Evolutionary conservation across 805 yeast genomes (phyloP).

Genomic region (Lachancea fermentati): DNA sequence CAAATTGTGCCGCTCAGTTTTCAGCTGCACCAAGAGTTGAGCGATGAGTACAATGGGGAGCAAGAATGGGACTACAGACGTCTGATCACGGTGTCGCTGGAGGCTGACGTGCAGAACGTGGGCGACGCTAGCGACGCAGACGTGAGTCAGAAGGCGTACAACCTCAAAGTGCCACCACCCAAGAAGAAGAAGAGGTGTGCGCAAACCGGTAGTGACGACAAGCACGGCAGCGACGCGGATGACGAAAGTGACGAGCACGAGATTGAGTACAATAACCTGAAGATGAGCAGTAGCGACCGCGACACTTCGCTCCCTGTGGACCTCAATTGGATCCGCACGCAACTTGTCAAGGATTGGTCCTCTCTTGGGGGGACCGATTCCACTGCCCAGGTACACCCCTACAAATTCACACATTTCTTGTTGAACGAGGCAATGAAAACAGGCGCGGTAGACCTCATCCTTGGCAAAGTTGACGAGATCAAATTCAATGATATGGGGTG

Average conservation of each 20-base stretch:
- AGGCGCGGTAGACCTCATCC: conserved; percentile 75
- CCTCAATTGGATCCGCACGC: conserved; percentile 70
- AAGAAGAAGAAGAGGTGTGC: conserved; percentile 11
- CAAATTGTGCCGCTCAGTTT: conserved; percentile 88
- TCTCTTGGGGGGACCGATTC: conserved; percentile 77
- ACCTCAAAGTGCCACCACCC: conserved; percentile 9
- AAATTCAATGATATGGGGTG: conserved; percentile 56
- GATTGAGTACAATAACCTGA: not conserved
- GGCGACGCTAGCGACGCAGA: conserved; percentile 17
- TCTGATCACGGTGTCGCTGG: conserved; percentile 77
- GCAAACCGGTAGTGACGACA: conserved; percentile 2
- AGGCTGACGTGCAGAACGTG: conserved; percentile 59
- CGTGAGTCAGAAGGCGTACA: conserved; percentile 13
- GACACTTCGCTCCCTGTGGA: conserved; percentile 46
- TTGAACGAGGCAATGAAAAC: conserved; percentile 73
- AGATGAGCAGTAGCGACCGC: conserved; percentile 3
- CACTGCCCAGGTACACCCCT: conserved; percentile 96
- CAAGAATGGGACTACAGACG: conserved; percentile 90
- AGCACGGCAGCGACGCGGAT: conserved; percentile 1
- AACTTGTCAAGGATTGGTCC: conserved; percentile 66
- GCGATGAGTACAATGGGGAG: conserved; percentile 76
- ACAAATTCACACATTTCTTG: conserved; percentile 81
- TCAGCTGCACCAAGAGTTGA: conserved; percentile 74
- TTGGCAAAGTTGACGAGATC: conserved; percentile 77
- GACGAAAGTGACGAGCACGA: conserved; percentile 6